phyloP scores from a whole-genome alignment of 176 grass and related monocot species.

The Cymbopogon citratus region DNA sequence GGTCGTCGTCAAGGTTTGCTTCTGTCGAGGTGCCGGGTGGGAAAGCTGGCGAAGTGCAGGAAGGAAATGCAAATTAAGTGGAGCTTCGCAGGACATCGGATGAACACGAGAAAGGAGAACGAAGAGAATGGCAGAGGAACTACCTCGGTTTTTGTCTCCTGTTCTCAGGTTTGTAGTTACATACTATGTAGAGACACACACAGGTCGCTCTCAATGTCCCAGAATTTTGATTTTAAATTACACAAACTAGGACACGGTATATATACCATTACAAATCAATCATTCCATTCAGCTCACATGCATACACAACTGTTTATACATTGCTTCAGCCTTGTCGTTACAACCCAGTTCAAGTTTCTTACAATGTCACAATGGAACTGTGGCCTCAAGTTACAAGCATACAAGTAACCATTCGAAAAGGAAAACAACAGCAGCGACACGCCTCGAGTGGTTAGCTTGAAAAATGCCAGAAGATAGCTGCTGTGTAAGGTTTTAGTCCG shows the following conservation, averaged over 20 bases:
- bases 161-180: not conserved
- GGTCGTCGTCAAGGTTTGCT: not conserved
- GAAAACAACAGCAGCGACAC: not conserved
- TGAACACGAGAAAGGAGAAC: not conserved
- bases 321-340: not conserved
- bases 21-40: not conserved
- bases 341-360: not conserved
- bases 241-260: not conserved
- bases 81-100: not conserved
- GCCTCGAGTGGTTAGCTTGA: not conserved
- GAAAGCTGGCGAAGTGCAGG: not conserved
- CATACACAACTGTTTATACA: constrained; percentile 28
- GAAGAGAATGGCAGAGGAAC: not conserved
- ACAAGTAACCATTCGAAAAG: not conserved
- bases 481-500: constrained; percentile 30
- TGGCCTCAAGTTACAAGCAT: constrained; percentile 8
- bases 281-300: not conserved
- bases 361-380: constrained; percentile 16
- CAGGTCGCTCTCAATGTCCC: not conserved
- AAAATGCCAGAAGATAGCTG: not conserved
- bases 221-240: not conserved
- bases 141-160: too few species aligned
- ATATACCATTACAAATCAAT: not conserved
- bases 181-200: not conserved
- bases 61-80: not conserved